Percentiles rank a stretch among this genome's conserved stretches.
phyloP scores from a whole-genome alignment of 2,329 filamentous ascomycete genomes.

The Phoma sp. region DNA sequence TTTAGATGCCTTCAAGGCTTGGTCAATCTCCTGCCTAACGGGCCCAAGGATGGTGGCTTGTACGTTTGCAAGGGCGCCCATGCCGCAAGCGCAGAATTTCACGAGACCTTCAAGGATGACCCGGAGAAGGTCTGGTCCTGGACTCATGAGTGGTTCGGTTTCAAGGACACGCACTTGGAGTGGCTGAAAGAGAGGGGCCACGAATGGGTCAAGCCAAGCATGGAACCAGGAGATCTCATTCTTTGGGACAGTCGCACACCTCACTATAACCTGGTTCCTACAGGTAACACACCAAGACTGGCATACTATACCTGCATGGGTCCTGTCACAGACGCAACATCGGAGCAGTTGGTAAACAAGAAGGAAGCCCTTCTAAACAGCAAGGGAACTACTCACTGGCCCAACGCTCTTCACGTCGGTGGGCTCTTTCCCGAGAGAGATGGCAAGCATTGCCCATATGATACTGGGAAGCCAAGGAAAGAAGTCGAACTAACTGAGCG shows the following conservation, averaged over 20 bases:
- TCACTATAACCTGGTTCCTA: background rate
- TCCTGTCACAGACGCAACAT: background rate
- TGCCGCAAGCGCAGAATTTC: background rate
- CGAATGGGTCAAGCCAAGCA: background rate
- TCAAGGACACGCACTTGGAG: background rate
- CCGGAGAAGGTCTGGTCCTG: constrained; percentile 1
- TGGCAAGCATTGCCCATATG: background rate
- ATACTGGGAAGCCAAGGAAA: background rate
- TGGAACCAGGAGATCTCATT: background rate
- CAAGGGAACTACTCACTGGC: background rate
- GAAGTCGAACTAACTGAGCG: background rate
- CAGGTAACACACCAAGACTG: background rate
- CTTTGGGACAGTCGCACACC: background rate
- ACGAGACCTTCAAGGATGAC: background rate
- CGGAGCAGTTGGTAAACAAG: background rate
- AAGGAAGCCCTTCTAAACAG: background rate
- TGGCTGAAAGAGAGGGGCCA: background rate
- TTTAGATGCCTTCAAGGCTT: background rate
- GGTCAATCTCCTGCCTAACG: background rate
- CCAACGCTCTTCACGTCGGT: constrained; percentile 2
- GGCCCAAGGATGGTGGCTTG: background rate
- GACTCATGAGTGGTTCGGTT: constrained; percentile 3
- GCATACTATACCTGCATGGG: background rate
- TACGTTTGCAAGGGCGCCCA: background rate
- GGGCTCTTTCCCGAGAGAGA: background rate